Conservation (phyloP, 2,329 filamentous ascomycete genomes). For the Curvularia sp. region DNA sequence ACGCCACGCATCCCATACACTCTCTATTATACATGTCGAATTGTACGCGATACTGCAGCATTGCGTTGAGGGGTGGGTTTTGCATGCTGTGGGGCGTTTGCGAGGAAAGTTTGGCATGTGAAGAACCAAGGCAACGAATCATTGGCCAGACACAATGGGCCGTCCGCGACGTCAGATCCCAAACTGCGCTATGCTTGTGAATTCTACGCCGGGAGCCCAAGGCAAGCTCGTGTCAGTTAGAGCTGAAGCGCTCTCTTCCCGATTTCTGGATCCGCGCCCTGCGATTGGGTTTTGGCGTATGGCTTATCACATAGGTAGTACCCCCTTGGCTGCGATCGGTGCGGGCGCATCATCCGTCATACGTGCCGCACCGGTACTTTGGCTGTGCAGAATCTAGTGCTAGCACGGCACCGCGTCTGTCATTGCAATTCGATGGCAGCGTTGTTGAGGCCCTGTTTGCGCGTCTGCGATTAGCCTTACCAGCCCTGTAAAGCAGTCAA, state of each 20-base stretch:
- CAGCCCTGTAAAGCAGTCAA: not conserved
- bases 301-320: conserved; percentile 12
- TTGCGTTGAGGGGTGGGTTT: conserved; percentile 17
- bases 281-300: conserved; percentile 5
- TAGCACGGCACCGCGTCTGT: conserved; percentile 15
- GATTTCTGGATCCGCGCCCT: not conserved
- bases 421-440: conserved; percentile 13
- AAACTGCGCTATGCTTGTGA: not conserved
- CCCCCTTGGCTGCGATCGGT: conserved; percentile 10
- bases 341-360: conserved; percentile 15
- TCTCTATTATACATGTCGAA: not conserved
- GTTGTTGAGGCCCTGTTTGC: conserved; percentile 13
- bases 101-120: conserved; percentile 24
- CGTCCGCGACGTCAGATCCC: conserved; percentile 12
- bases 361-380: conserved; percentile 17
- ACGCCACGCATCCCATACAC: not conserved
- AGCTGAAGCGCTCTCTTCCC: too few species aligned
- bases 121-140: conserved; percentile 18
- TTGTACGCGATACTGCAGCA: not conserved
- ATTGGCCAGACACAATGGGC: conserved; percentile 20
- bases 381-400: conserved; percentile 10
- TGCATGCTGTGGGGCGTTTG: not conserved
- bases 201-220: not conserved
- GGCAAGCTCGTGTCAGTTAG: not conserved
- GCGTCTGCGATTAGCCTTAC: conserved; percentile 8